These are phyloP conservation scores for Lupinus albus DNA, from an alignment of 306 rosid genomes.

Conservation along the genomic window DNA sequence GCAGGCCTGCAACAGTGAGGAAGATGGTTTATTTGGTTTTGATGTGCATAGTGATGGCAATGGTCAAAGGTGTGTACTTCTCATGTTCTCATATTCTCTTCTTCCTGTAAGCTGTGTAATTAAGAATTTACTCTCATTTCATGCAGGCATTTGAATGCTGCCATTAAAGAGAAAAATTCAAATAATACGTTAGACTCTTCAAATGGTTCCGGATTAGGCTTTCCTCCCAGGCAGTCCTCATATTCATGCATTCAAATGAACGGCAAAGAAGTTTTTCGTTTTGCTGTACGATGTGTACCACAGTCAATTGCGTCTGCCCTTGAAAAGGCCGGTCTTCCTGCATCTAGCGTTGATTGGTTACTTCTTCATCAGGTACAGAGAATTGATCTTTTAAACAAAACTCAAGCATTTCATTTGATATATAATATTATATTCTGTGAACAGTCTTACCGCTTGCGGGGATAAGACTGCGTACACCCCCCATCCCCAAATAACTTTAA, in stretches of 20 bases:
- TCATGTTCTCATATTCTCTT: conserved; percentile 20
- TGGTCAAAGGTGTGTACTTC: conserved; percentile 68
- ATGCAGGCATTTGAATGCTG: conserved; percentile 84
- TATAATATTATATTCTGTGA: background rate
- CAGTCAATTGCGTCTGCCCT: conserved; percentile 82
- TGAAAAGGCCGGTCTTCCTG: conserved; percentile 68
- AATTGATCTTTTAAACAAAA: conserved; percentile 29
- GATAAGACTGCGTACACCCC: too few species aligned
- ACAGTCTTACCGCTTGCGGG: too few species aligned
- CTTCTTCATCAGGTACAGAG: conserved; percentile 89
- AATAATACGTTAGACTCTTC: conserved; percentile 66
- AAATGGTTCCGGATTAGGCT: conserved; percentile 68
- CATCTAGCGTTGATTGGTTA: conserved; percentile 90
- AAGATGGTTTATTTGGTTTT: conserved; percentile 83
- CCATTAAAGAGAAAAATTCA: conserved; percentile 47
- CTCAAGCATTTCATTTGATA: background rate
- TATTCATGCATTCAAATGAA: conserved; percentile 89
- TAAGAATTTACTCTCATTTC: conserved; percentile 32
- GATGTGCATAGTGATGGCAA: conserved; percentile 87
- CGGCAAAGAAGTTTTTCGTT: conserved; percentile 88
- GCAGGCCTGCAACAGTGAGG: conserved; percentile 81
- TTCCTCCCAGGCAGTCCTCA: conserved; percentile 60
- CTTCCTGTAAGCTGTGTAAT: conserved; percentile 36
- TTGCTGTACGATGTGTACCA: conserved; percentile 87
- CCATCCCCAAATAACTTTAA: too few species aligned